Evolutionary conservation across 2,329 filamentous ascomycete species (phyloP).

Genomic region (Trichoderma sp.): DNA sequence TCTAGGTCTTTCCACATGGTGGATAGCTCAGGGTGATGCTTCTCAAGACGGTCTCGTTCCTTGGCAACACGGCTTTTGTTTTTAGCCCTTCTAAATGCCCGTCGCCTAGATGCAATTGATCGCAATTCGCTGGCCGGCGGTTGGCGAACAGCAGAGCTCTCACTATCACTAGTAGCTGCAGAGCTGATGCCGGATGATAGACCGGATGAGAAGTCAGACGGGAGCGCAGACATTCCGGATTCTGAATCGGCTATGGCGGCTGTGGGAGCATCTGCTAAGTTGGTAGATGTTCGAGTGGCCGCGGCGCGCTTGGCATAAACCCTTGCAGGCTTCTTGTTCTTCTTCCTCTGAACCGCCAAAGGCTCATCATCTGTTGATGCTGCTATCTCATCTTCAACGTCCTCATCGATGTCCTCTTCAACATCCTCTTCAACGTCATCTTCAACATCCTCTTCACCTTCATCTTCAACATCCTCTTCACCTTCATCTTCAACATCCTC

Average conservation of each 20-base stretch:
- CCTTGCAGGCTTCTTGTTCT: slow-evolving; percentile 14
- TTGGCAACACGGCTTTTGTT: slow-evolving; percentile 32
- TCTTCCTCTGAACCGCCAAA: slow-evolving; percentile 23
- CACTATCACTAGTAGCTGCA: slow-evolving; percentile 27
- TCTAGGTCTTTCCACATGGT: slow-evolving; percentile 84
- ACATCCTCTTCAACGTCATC: no score
- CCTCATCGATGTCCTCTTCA: slow-evolving; percentile 1
- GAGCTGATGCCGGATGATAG: slow-evolving; percentile 16
- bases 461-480: slow-evolving; percentile 16
- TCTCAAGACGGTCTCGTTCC: slow-evolving; percentile 67
- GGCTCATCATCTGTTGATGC: slow-evolving; percentile 33
- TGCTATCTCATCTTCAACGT: slow-evolving; percentile 9
- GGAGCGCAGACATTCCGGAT: not conserved
- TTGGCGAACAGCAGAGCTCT: slow-evolving; percentile 5
- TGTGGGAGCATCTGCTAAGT: not conserved
- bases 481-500: slow-evolving; percentile 12
- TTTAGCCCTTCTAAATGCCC: slow-evolving; percentile 33
- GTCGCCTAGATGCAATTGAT: slow-evolving; percentile 28
- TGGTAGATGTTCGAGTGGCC: not conserved
- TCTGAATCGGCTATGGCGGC: slow-evolving; percentile 1
- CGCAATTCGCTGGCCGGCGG: not conserved
- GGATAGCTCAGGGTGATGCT: slow-evolving; percentile 71
- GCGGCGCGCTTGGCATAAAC: not conserved
- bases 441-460: slow-evolving; percentile 7
- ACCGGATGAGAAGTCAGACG: not conserved